Base-by-base conservation (phyloP, 306 rosid genomes). In the Quercus wislizeni region DNA sequence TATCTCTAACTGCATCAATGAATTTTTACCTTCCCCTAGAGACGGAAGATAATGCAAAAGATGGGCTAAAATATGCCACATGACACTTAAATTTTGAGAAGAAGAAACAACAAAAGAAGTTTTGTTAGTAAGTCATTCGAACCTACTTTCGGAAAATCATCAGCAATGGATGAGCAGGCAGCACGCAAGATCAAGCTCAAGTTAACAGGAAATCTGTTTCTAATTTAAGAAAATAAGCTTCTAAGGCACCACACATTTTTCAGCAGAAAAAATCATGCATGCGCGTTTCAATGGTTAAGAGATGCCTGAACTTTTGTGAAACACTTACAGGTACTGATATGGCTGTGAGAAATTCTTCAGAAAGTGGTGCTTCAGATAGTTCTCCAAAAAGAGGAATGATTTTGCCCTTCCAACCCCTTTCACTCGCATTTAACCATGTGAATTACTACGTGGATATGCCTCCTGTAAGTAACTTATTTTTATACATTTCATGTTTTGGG, bases 391-490 rank as follows among this genome's bases (percentile, higher is more conserved):
- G 74, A 77, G 90, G 92, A 87, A 86, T 91, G 92, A 82, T 88
- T 73, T 83, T 93, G 74, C 91, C 98, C 3, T 93, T 91, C 72
- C 90, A 83, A 83, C 93, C 97, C 18, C 87, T 89, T 69, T 88
- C 97, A 28, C 84, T 93, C 52, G 85, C 91, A 55, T 93, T 93
- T 83, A 86, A 84, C 87, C 92, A 93, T 55, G 82, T 90, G 51
- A 84, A 76, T 80, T 93, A 93, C 89, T 88, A 81, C 27, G 97
- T 93, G 41, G 92, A 91, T 73, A 90, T 88, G 97, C 98, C 97
- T 69, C 5, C 84, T 1, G 97, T 93, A 84, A 86, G 92, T 85
- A 3, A 75, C 74, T 13, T 28, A 70, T 18, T 49, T 23, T 10
- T n/a, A 68, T 35, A 38, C 52, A 35, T 35, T 35, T n/a, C 28